A percentile compares a stretch with the other conserved stretches of the same genome.
phyloP scores from a whole-genome alignment of 106 monocot genomes.

The Vanilla planifolia region DNA sequence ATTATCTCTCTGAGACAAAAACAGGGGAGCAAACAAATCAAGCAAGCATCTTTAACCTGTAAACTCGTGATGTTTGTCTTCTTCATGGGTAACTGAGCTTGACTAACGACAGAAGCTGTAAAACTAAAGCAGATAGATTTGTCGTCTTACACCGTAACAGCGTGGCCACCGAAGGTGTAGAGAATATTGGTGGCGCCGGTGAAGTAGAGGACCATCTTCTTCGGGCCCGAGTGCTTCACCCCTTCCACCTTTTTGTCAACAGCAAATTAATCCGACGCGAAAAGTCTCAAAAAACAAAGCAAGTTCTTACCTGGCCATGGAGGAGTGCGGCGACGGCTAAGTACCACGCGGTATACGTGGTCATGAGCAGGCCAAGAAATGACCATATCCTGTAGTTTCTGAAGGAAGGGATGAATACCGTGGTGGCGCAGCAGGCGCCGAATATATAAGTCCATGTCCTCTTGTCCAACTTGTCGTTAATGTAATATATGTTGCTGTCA shows the following conservation, averaged over 20 bases:
- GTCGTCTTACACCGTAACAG: slow-evolving; percentile 80
- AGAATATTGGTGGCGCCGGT: slow-evolving; percentile 85
- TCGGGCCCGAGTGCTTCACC: slow-evolving; percentile 70
- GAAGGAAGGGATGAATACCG: slow-evolving; percentile 86
- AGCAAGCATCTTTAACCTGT: no score
- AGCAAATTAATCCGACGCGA: neutral
- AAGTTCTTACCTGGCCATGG: slow-evolving; percentile 52
- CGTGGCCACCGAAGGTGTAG: slow-evolving; percentile 79
- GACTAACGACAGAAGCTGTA: no score
- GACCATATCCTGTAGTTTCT: slow-evolving; percentile 87
- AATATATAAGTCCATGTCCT: slow-evolving; percentile 85
- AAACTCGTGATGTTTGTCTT: no score
- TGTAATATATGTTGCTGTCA: slow-evolving; percentile 73
- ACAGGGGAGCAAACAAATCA: no score
- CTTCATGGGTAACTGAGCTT: no score
- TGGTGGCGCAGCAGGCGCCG: slow-evolving; percentile 77
- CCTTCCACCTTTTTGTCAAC: slow-evolving; percentile 43
- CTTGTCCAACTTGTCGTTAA: slow-evolving; percentile 78
- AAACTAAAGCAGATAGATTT: slow-evolving; percentile 5
- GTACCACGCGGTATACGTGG: slow-evolving; percentile 80
- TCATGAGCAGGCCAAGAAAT: slow-evolving; percentile 68
- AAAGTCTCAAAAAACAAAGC: neutral
- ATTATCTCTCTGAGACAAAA: slow-evolving; percentile 57
- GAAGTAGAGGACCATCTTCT: slow-evolving; percentile 67
- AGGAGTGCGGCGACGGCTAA: slow-evolving; percentile 57